These are phyloP conservation scores for Maudiozyma barnettii DNA, from an alignment of 805 yeast species.

Conservation along the genomic window DNA sequence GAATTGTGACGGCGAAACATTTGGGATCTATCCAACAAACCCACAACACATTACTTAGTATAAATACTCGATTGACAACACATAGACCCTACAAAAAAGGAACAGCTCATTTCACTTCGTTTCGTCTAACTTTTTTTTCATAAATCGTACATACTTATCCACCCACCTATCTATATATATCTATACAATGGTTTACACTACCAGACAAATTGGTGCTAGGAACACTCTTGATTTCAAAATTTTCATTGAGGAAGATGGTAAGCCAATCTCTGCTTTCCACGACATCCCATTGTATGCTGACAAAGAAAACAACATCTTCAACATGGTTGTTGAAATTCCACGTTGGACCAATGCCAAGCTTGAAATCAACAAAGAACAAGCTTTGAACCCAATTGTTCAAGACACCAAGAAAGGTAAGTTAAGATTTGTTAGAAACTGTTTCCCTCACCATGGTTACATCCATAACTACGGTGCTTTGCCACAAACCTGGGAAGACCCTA, in stretches of 20 bases:
- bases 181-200: slow-evolving; percentile 56
- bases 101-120: too few relatives aligned
- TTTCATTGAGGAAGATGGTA: slow-evolving; percentile 85
- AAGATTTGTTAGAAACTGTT: slow-evolving; percentile 92
- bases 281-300: slow-evolving; percentile 89
- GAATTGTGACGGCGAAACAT: background rate
- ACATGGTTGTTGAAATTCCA: slow-evolving; percentile 94
- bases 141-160: too few relatives aligned
- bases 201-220: slow-evolving; percentile 93
- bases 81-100: too few relatives aligned
- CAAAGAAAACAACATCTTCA: slow-evolving; percentile 77
- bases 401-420: slow-evolving; percentile 96
- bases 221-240: slow-evolving; percentile 91
- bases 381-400: slow-evolving; percentile 89
- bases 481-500: slow-evolving; percentile 81
- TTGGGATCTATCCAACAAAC: background rate
- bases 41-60: too few relatives aligned
- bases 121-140: too few relatives aligned
- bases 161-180: too few relatives aligned
- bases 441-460: slow-evolving; percentile 98
- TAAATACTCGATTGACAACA: too few relatives aligned
- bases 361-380: slow-evolving; percentile 79
- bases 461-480: slow-evolving; percentile 99
- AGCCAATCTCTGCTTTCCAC: slow-evolving; percentile 93
- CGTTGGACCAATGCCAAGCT: slow-evolving; percentile 97